Base-by-base conservation (phyloP, 2,329 filamentous ascomycete genomes). In the Blastomyces emzantsi region DNA sequence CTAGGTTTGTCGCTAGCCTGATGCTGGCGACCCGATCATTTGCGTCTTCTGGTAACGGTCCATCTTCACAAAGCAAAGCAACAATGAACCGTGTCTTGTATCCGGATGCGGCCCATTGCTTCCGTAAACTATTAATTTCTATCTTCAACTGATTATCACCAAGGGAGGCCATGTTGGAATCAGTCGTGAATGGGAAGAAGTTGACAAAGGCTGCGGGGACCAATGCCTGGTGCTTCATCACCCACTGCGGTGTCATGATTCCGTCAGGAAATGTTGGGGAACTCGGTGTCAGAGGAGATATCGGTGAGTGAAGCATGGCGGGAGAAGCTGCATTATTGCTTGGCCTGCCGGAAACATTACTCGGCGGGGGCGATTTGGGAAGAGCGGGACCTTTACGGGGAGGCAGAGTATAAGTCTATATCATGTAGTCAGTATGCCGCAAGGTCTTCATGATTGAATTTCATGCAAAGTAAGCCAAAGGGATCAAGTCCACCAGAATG, bases 261-360 rank as follows among this genome's bases (percentile, higher is more conserved):
- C 93, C 94, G 76, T 97, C 94, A 8, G 93, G 92, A 72, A 94
- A 97, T 2, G 95, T 82, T 2, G 86, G 81, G 8, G 93, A 96
- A 8, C 83, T 83, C 3, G 92, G 92, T 49, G 90, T 94, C 39
- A 97, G 81, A 0, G 93, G 94, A 2, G 94, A 97, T 68, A 96
- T 86, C 1, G 92, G 90, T 15, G 94, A 97, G 75, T 97, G 93
- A 4, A 96, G 79, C n/a, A 86, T 79, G 64, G 82, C 78, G 22
- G 80, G 76, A 30, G 79, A 74, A 47, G 77, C 74, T 62, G 81
- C 77, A 3, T 76, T 71, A 60, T 83, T 81, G 41, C 68, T 68
- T 65, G 66, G 68, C 41, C 36, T 28, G 25, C 36, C n/a, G n/a
- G 55, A 57, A 57, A 36, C 36, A 25, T 43, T n/a, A 59, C 70